Evolutionary conservation across 495 filamentous ascomycete species (phyloP).

Genomic region (Arthonia radiata): DNA sequence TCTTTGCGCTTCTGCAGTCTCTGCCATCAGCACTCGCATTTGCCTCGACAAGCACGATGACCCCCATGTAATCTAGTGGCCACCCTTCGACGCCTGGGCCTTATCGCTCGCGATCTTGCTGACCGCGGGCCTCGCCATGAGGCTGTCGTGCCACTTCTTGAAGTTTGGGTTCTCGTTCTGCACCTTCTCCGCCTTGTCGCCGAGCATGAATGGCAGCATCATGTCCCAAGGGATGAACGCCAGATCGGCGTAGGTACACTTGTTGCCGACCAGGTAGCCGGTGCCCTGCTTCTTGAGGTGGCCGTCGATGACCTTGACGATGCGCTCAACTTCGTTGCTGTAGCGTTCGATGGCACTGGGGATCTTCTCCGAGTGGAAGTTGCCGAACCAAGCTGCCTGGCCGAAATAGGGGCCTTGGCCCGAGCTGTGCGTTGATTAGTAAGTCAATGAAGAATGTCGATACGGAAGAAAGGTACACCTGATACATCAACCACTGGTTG

Average conservation of each 20-base stretch:
- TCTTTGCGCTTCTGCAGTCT: no score
- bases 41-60: no score
- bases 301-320: conserved; percentile 30
- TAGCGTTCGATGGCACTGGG: conserved; percentile 34
- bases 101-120: conserved; percentile 5
- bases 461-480: no score
- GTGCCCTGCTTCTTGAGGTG: conserved; percentile 17
- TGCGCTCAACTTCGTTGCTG: conserved; percentile 30
- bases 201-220: conserved; percentile 5
- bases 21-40: no score
- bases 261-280: conserved; percentile 54
- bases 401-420: conserved; percentile 44
- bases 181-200: conserved; percentile 10
- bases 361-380: conserved; percentile 30
- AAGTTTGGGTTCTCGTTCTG: conserved; percentile 18
- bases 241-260: conserved; percentile 55
- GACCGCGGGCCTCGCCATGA: conserved; percentile 10
- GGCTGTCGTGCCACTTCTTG: conserved; percentile 18
- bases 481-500: conserved; percentile 44
- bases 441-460: no score
- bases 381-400: conserved; percentile 25
- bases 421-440: no score
- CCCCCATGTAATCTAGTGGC: no score
- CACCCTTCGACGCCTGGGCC: conserved; percentile 1
- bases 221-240: conserved; percentile 33